Evolutionary conservation across 139 green algal species (phyloP), one percentile per base, ranked within the genome.

Genomic region (Chlorella sp.): DNA sequence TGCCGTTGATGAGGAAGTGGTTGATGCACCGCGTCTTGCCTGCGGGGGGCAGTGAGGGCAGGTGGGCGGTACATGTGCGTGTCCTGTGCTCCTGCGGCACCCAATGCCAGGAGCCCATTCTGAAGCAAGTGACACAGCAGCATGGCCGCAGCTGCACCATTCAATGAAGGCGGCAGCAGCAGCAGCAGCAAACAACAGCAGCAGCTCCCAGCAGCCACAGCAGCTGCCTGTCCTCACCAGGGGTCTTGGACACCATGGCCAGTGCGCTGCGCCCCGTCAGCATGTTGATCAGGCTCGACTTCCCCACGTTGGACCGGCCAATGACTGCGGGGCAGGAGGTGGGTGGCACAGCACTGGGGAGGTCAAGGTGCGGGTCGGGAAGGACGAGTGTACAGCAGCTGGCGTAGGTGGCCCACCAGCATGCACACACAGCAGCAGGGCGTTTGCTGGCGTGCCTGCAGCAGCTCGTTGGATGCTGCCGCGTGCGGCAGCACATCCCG

Each of bases 1-100:
- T 87, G 76, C 93, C 85, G 89, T 99, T 99, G 86, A 99, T 98
- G 7, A 98, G 82, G 83, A 98, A 99, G 85, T 99, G 97, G 86
- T 99, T 99, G 85, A 99, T 99, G 84, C 91, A 95, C 38, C 88
- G 88, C 17, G 96, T 99, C 87, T 99, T 99, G 79, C 96, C 96
- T 98, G 93, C 86, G 83, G 14, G 48, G 24, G 60, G 36, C n/a
- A 36, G 62, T 40, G 16, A 48, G 67, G 6, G 16, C 34, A 43
- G 67, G 34, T 2, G 67, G 34, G 67, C n/a, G n/a, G n/a, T n/a
- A n/a, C n/a, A n/a, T n/a, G n/a, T n/a, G n/a, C n/a, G n/a, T n/a
- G n/a, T n/a, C n/a, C n/a, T n/a, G n/a, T n/a, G n/a, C n/a, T n/a
- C n/a, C n/a, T n/a, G n/a, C n/a, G n/a, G n/a, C n/a, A n/a, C n/a